Conservation (phyloP, 768 basidiomycete species). For the Thelephora aurantiotincta region DNA sequence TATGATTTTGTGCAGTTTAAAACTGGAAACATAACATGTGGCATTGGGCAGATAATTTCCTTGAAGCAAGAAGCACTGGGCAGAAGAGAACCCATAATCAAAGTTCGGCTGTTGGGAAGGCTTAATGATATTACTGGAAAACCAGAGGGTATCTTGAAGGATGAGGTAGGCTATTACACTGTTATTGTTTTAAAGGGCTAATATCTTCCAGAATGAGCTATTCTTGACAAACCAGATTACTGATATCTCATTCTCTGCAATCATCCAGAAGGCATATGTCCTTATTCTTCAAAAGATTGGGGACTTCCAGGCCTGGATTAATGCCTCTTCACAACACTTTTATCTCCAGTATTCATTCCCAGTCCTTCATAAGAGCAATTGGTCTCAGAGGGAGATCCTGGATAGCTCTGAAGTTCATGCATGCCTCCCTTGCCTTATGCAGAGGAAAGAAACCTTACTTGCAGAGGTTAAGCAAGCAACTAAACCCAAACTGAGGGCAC, state of each 20-base stretch:
- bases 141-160: constrained; percentile 27
- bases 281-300: constrained; percentile 1
- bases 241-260: constrained; percentile 18
- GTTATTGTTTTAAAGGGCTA: background rate
- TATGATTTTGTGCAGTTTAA: constrained; percentile 48
- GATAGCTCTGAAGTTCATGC: constrained; percentile 16
- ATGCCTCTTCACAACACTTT: constrained; percentile 41
- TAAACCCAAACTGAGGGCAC: constrained; percentile 15
- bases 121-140: constrained; percentile 23
- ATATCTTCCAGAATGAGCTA: constrained; percentile 35
- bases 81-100: constrained; percentile 13
- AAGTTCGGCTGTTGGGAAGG: constrained; percentile 31
- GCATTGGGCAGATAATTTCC: constrained; percentile 41
- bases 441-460: constrained; percentile 17
- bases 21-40: constrained; percentile 31
- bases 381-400: too few species aligned
- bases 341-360: constrained; percentile 40
- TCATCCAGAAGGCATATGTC: constrained; percentile 24
- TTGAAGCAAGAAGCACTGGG: constrained; percentile 5
- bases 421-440: constrained; percentile 29
- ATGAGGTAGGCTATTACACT: constrained; percentile 35
- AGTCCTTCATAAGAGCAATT: constrained; percentile 12
- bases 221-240: constrained; percentile 39
- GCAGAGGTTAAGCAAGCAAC: constrained; percentile 12
- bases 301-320: constrained; percentile 30